Evolutionary conservation across 139 green algal species (phyloP).

Genomic region (Ostreobium quekettii): DNA sequence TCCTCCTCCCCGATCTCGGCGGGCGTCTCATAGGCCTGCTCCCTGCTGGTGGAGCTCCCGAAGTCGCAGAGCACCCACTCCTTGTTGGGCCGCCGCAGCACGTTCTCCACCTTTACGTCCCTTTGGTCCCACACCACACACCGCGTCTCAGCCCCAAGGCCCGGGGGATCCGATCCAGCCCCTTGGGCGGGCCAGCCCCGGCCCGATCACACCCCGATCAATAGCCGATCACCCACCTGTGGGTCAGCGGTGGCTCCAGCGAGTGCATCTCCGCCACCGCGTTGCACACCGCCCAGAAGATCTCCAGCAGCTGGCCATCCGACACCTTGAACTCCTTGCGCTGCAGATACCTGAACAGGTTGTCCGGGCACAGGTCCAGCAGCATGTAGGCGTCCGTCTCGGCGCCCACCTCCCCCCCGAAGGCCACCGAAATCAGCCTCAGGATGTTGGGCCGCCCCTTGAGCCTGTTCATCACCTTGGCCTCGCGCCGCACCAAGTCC

Average conservation of each 20-base stretch:
- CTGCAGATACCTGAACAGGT: slow-evolving; percentile 48
- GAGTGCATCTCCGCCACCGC: slow-evolving; percentile 71
- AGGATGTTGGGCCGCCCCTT: slow-evolving; percentile 52
- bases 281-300: slow-evolving; percentile 52
- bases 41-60: slow-evolving; percentile 51
- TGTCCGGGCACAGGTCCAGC: slow-evolving; percentile 66
- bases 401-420: slow-evolving; percentile 33
- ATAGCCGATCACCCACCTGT: slow-evolving; percentile 60
- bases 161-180: no score
- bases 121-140: slow-evolving; percentile 31
- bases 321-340: slow-evolving; percentile 30
- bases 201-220: no score
- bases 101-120: slow-evolving; percentile 92
- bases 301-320: slow-evolving; percentile 34
- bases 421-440: slow-evolving; percentile 48
- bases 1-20: slow-evolving; percentile 66
- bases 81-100: slow-evolving; percentile 60
- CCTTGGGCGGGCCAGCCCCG: neutral
- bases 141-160: no score
- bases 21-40: slow-evolving; percentile 35
- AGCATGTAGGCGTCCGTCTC: slow-evolving; percentile 69
- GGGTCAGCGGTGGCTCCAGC: slow-evolving; percentile 52
- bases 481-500: slow-evolving; percentile 31
- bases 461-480: slow-evolving; percentile 26
- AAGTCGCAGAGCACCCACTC: slow-evolving; percentile 94